phyloP scores from a whole-genome alignment of 306 rosid genomes.

The Trifolium pratense region DNA sequence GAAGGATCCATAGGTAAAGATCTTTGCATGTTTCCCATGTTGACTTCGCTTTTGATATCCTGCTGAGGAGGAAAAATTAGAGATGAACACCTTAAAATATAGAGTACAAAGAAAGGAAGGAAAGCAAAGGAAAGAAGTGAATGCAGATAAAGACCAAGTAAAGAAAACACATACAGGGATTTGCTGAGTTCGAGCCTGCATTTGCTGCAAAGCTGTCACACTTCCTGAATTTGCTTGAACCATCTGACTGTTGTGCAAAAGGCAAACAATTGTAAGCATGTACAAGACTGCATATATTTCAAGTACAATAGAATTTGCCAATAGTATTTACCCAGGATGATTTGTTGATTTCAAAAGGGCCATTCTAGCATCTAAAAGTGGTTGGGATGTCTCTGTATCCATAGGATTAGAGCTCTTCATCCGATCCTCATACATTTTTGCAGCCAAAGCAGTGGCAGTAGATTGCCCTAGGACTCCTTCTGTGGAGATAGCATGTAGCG shows the following conservation, averaged over 20 bases:
- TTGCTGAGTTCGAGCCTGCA: constrained; percentile 80
- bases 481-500: constrained; percentile 63
- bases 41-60: constrained; percentile 78
- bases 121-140: constrained; percentile 2
- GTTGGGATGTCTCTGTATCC: constrained; percentile 89
- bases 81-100: constrained; percentile 31
- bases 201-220: constrained; percentile 86
- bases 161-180: constrained; percentile 54
- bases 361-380: constrained; percentile 88
- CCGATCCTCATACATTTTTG: constrained; percentile 89
- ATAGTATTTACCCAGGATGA: constrained; percentile 75
- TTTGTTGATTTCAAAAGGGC: constrained; percentile 81
- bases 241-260: constrained; percentile 68
- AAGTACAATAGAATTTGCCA: constrained; percentile 31
- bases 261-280: constrained; percentile 38
- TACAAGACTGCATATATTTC: constrained; percentile 31
- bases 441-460: constrained; percentile 82
- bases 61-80: constrained; percentile 40
- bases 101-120: constrained; percentile 22
- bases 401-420: constrained; percentile 77
- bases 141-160: constrained; percentile 29
- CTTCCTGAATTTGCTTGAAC: constrained; percentile 82
- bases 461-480: constrained; percentile 92
- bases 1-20: constrained; percentile 85
- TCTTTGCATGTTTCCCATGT: constrained; percentile 73